These are phyloP conservation scores for Mesembryanthemum crystallinum DNA, from an alignment of 148 eudicot species.

Conservation along the genomic window DNA sequence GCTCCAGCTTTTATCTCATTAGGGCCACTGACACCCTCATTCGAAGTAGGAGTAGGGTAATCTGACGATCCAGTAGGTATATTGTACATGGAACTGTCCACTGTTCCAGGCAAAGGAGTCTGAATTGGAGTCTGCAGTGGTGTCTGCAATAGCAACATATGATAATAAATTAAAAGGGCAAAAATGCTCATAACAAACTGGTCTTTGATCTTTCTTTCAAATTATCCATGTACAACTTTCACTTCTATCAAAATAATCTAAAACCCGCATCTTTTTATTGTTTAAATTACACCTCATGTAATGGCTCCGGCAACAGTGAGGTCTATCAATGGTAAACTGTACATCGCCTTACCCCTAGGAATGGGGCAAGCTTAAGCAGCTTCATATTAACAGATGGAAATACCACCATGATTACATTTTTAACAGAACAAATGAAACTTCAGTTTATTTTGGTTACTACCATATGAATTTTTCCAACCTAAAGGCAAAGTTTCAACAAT, in stretches of 20 bases:
- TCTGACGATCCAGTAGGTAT: conserved; percentile 76
- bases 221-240: background rate
- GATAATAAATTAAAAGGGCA: background rate
- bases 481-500: no score
- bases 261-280: background rate
- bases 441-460: no score
- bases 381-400: no score
- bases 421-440: background rate
- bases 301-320: background rate
- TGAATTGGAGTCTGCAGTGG: conserved; percentile 79
- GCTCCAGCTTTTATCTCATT: conserved; percentile 51
- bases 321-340: background rate
- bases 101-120: conserved; percentile 81
- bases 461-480: no score
- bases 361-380: background rate
- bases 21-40: conserved; percentile 38
- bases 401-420: no score
- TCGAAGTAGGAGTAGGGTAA: conserved; percentile 47
- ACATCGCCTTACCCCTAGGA: background rate
- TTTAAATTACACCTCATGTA: background rate
- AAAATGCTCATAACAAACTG: background rate
- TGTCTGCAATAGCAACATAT: conserved; percentile 41
- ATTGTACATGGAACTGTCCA: conserved; percentile 71
- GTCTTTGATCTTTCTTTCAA: no score
- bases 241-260: background rate